Evolutionary conservation across 345 rosid species (phyloP), one percentile per base, ranked within the genome.

Genomic region (Cardamine chenopodiifolia): DNA sequence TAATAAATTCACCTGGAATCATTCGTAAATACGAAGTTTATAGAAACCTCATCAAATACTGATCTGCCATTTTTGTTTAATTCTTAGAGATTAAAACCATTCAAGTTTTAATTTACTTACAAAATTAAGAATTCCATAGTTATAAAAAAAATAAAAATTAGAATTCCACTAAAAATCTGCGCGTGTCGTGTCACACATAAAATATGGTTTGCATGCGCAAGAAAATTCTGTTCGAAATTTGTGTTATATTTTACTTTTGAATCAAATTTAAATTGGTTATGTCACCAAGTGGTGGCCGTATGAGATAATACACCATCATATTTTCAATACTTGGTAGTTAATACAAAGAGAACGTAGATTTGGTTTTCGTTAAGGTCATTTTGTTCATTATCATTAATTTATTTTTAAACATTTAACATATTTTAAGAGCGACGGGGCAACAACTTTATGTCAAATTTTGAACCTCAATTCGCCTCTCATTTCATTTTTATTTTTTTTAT

Each of bases 321-420:
- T 18, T 48, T 37, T 17, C n/a, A 57, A 65, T 22, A 47, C 14
- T 47, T 32, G 31, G 28, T 45, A 47, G 8, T 57, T 68, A 53
- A 60, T 68, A 69, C 34, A 40, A 56, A 76, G 59, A 48, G 20
- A 53, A 69, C 19, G 42, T 3, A 69, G 32, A 42, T 76, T 62
- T 69, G 79, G 19, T 62, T 62, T 63, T 63, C 47, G 71, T 77
- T 77, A 70, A 55, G 66, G 80, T 77, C 80, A 77, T 70, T 62
- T 70, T 47, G 18, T 31, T 70, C 35, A 77, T 63, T 26, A 70
- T 77, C 17, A 64, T 55, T 63, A 28, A 18, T 77, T 63, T 26
- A 28, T 8, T 64, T 62, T 70, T 28, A 54, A 45, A 70, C 67
- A 69, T 70, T 69, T 47, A 56, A 63, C 55, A 13, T 20, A 15